Base-by-base conservation (phyloP, 306 rosid genomes). In the Vigna nakashimae region DNA sequence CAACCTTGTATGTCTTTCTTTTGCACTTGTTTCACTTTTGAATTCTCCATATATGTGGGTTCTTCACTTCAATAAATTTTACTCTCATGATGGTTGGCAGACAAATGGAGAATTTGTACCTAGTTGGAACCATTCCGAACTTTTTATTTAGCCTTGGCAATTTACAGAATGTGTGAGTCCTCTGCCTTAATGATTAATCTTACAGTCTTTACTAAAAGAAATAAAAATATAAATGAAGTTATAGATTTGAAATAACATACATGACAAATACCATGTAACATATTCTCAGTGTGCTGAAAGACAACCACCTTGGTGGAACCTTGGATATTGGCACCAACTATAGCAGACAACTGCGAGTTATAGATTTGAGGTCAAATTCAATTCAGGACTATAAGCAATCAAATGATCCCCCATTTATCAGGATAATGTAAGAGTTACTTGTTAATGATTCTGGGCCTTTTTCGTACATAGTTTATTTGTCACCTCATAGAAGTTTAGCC, bases 121-220 rank as follows among this genome's bases (percentile, higher is more conserved):
- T 89, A 53, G 38, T 6, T 65, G 93, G 91, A 64, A 20, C 59
- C 42, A 60, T 87, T 45, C 88, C 89, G 16, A 20, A 30, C 48
- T 7, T 65, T 50, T 73, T 89, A 17, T 87, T 89, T 70, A 79
- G 71, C 65, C 83, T 83, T 65, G 32, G 65, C 74, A 15, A 55
- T 43, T 56, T 89, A 59, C 76, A 83, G 74, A 72, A 79, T 5
- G 82, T 87, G 93, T 89, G 59, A 87, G 93, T 89, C 38, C 50
- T 57, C 22, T 73, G 40, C 26, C 59, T 73, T n/a, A 13, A 28
- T 34, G 17, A 77, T 42, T 56, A 68, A 36, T 65, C 63, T 32
- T 64, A 16, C 13, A 30, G 9, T 13, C 11, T 53, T 4, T 53
- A 72, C 65, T 38, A 55, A 38, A 18, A 72, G 22, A 55, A 71